phyloP scores from a whole-genome alignment of 805 yeast species.

The Kazachstania taianensis region DNA sequence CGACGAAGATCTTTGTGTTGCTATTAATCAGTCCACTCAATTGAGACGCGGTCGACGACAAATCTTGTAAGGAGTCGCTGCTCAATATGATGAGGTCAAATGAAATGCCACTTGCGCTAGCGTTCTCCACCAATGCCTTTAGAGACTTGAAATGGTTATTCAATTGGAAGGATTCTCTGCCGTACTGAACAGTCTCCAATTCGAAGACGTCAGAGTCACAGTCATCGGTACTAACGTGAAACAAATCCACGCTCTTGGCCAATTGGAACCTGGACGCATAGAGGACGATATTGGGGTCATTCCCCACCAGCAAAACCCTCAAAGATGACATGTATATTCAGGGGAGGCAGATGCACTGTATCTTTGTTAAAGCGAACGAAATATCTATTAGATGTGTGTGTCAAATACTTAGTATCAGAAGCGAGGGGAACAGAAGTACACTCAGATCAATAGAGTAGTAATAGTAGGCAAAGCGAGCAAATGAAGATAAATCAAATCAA shows the following conservation, averaged over 20 bases:
- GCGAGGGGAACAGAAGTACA: too few relatives aligned
- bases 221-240: constrained; percentile 17
- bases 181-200: constrained; percentile 22
- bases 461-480: too few relatives aligned
- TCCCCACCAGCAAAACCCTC: constrained; percentile 24
- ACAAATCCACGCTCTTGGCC: constrained; percentile 29
- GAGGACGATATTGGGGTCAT: constrained; percentile 24
- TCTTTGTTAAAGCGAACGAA: too few relatives aligned
- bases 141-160: constrained; percentile 22
- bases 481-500: too few relatives aligned
- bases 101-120: constrained; percentile 3
- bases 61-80: constrained; percentile 42
- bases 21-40: constrained; percentile 31
- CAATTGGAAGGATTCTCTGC: constrained; percentile 18
- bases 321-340: constrained; percentile 18
- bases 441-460: too few relatives aligned
- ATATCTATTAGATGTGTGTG: too few relatives aligned
- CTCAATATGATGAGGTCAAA: constrained; percentile 39
- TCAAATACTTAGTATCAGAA: too few relatives aligned
- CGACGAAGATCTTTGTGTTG: constrained; percentile 49
- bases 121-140: constrained; percentile 8
- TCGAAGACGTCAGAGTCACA: constrained; percentile 17
- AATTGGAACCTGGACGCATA: constrained; percentile 27
- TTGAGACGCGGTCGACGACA: constrained; percentile 34
- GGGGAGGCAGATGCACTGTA: too few relatives aligned